phyloP scores from a whole-genome alignment of 306 rosid genomes.

The Phaseolus lunatus region DNA sequence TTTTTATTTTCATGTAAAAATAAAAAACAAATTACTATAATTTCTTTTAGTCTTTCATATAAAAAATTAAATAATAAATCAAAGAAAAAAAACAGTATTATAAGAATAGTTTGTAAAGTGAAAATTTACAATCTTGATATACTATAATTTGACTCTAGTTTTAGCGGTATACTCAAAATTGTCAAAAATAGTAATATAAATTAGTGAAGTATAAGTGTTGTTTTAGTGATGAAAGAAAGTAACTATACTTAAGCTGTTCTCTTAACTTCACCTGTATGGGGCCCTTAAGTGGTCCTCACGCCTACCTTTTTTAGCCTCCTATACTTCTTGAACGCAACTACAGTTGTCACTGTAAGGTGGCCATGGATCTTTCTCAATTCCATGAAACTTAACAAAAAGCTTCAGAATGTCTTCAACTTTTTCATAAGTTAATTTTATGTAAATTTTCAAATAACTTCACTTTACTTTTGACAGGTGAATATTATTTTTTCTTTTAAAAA shows the following conservation, averaged over 20 bases:
- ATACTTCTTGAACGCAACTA: neutral
- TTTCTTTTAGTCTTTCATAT: neutral
- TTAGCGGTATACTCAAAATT: too few species aligned
- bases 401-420: too few species aligned
- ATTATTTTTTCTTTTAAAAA: too few species aligned
- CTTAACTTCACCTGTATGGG: neutral
- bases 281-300: conserved; percentile 39
- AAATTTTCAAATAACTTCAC: too few species aligned
- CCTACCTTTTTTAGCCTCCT: neutral
- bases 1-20: neutral
- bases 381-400: too few species aligned
- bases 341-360: neutral
- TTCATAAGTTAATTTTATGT: too few species aligned
- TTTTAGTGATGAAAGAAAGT: neutral
- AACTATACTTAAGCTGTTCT: neutral
- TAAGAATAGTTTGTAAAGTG: too few species aligned
- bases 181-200: neutral
- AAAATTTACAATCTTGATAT: too few species aligned
- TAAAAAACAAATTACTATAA: neutral
- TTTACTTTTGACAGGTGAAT: too few species aligned
- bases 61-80: too few species aligned
- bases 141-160: too few species aligned
- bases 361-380: too few species aligned
- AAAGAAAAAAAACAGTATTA: neutral
- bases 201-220: neutral